Percentiles rank a stretch among this genome's conserved stretches.
These are phyloP conservation scores for Termitomyces sp. DNA, from an alignment of 768 basidiomycete species.

Conservation along the genomic window DNA sequence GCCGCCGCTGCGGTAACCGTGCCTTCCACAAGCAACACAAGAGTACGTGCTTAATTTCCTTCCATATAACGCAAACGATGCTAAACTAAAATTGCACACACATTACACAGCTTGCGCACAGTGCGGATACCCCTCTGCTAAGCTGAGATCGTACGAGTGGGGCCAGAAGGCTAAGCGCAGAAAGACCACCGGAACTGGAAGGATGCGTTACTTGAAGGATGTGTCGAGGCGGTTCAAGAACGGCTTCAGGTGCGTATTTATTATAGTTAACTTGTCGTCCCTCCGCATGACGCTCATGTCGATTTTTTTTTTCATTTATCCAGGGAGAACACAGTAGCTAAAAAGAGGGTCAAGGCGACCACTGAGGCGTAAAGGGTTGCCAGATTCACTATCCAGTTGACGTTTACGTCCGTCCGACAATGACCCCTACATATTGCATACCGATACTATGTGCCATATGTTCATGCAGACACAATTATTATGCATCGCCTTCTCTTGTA, in stretches of 20 bases:
- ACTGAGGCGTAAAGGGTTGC: conserved; percentile 20
- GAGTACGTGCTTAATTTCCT: conserved; percentile 49
- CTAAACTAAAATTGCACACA: too few species aligned
- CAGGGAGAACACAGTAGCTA: conserved; percentile 24
- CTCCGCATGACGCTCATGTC: neutral
- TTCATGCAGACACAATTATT: conserved; percentile 20
- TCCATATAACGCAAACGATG: too few species aligned
- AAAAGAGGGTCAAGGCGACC: conserved; percentile 20
- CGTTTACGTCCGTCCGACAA: conserved; percentile 4
- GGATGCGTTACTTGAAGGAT: conserved; percentile 90
- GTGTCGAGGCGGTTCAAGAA: conserved; percentile 98
- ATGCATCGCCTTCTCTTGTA: conserved; percentile 15
- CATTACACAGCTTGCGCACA: conserved; percentile 75
- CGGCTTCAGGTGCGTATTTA: conserved; percentile 77
- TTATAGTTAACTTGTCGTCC: neutral
- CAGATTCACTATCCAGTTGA: neutral
- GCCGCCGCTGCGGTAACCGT: conserved; percentile 94
- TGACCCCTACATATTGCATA: conserved; percentile 16
- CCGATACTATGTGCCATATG: conserved; percentile 19
- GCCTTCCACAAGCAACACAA: conserved; percentile 99
- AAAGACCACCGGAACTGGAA: conserved; percentile 98
- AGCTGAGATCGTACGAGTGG: conserved; percentile 96
- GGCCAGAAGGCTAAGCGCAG: conserved; percentile 98
- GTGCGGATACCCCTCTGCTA: conserved; percentile 96
- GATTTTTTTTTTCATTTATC: neutral